Evolutionary conservation across 1,284 basidiomycete species (phyloP), one percentile per base, ranked within the genome.

Genomic region (Coniferiporia weirii): DNA sequence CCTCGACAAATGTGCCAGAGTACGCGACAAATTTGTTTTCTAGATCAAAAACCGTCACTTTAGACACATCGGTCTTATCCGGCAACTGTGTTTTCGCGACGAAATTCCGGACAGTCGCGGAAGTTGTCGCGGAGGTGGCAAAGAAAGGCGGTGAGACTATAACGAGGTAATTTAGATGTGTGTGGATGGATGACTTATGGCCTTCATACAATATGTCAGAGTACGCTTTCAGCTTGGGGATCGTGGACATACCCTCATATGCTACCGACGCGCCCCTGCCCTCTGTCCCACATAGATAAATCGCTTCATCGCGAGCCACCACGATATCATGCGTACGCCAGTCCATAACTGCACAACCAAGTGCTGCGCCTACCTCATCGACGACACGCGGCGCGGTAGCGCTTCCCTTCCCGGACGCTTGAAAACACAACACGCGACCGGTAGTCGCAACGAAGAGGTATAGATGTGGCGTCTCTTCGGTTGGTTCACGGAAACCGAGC

Each of bases 21-120:
- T 91, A 95, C 3, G 90, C 90, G 5, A 98, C 83, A 53, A 96
- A 82, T 75, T 95, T 95, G 74, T 96, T 97, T 70, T 95, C 91
- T 27, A 91, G 82, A 69, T 99, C 95, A 64, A 99, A 91, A 1
- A 99, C 81, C 0, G 90, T 90, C 45, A 99, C 82, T 66, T 91
- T 94, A 15, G 89, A 88, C 27, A 93, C 84, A 58, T 96, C 91
- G 0, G 78, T 72, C 40, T 79, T 77, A 5, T 70, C 73, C 15
- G 76, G 67, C 15, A 72, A 73, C 4, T 70, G 70, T 9, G 73
- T 77, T 8, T 79, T 76, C 2, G 83, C 80, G 35, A 83, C 86
- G 65, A 85, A 84, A 65, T 91, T 84, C 32, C 92, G 80, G 5
- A 90, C 83, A 0, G 93, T 93, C 0, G 90, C 83, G 1, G 87